Evolutionary conservation across 148 eudicot genomes (phyloP).

Genomic region (Diospyros lotus): DNA sequence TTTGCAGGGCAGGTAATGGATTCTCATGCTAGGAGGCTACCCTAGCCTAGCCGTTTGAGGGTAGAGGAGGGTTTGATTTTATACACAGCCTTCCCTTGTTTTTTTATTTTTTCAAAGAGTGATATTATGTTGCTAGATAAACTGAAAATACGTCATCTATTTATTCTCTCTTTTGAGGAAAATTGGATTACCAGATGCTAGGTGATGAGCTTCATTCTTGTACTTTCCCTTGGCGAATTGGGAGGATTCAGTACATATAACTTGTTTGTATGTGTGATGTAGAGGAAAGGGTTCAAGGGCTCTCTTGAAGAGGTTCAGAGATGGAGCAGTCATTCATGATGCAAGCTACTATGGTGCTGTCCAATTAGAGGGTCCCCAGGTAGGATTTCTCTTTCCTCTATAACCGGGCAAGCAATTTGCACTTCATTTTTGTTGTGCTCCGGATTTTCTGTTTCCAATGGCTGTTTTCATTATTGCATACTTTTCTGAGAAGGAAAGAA

Average conservation of each 20-base stretch:
- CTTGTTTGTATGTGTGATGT: constrained; percentile 15
- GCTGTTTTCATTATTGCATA: neutral
- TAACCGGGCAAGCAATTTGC: constrained; percentile 11
- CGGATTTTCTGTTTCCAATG: neutral
- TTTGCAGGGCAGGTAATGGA: constrained; percentile 65
- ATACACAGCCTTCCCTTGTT: neutral
- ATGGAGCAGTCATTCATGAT: constrained; percentile 80
- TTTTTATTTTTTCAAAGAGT: too few relatives aligned
- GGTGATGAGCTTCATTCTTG: neutral
- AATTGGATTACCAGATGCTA: neutral
- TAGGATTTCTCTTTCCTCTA: constrained; percentile 28
- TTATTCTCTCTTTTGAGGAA: neutral
- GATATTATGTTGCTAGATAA: neutral
- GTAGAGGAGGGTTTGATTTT: too few relatives aligned
- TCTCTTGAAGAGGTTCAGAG: constrained; percentile 61
- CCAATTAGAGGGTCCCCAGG: constrained; percentile 86
- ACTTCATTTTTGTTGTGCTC: neutral
- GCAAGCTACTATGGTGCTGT: constrained; percentile 67
- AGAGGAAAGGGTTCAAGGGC: constrained; percentile 94
- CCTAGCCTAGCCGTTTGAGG: too few relatives aligned
- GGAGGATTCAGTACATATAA: neutral
- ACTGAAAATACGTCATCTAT: neutral
- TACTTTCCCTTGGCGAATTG: neutral
- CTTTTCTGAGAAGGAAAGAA: neutral
- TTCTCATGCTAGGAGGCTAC: too few relatives aligned